phyloP scores from a whole-genome alignment of 73 alveolate species.

The Paramecium pentaurelia region DNA sequence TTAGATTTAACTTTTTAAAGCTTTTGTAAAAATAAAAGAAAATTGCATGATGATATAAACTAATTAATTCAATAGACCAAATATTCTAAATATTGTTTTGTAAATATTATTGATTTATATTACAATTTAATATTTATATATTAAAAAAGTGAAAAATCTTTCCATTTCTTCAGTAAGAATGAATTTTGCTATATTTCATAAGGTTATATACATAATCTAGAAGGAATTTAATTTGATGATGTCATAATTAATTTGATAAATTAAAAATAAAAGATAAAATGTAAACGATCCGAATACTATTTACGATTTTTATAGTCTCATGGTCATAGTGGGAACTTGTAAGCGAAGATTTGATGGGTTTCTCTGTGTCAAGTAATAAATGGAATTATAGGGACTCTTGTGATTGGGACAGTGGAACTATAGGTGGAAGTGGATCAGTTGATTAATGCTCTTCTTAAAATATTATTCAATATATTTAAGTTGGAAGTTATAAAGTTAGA shows the following conservation, averaged over 20 bases:
- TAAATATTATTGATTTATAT: too few species aligned
- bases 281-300: neutral
- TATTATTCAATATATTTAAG: neutral
- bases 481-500: neutral
- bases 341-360: neutral
- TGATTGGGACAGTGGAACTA: neutral
- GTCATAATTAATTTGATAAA: neutral
- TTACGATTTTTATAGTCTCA: neutral
- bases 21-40: too few species aligned
- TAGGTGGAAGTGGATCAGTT: neutral
- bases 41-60: too few species aligned
- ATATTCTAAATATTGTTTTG: too few species aligned
- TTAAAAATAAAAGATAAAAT: neutral
- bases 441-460: neutral
- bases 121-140: too few species aligned
- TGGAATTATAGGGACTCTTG: neutral
- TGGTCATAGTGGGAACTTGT: neutral
- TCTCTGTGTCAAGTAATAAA: neutral
- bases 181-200: too few species aligned
- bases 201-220: too few species aligned
- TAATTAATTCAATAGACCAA: too few species aligned
- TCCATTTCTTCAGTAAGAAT: too few species aligned
- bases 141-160: too few species aligned
- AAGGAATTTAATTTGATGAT: neutral
- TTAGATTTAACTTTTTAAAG: too few species aligned